Base-by-base conservation (phyloP, 2,329 filamentous ascomycete genomes). In the Dactylellina drechsleri region DNA sequence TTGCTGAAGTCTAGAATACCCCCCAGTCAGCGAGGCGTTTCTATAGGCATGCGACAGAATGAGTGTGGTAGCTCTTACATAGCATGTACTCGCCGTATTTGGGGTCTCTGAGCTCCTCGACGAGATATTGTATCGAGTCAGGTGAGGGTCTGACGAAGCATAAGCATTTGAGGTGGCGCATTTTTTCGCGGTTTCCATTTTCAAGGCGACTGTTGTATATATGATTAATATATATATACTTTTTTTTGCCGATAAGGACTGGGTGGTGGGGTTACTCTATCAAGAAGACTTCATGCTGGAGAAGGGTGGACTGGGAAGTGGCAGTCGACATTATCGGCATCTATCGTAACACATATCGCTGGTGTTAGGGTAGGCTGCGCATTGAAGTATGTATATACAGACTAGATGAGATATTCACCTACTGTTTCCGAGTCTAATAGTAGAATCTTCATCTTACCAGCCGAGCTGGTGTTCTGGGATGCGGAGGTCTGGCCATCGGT, bases 51-150 rank as follows among this genome's bases (percentile, higher is more conserved):
- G 2, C n/a, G 47, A n/a, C 15, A 12, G 52, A 10, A 10, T 16
- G 8, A 18, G 8, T n/a, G 2, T 15, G 1, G 2, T 16, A n/a
- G 31, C 10, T 7, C 82, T 71, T 82, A 87, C 86, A 97, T 67
- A 99, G 87, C 80, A 96, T 89, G 83, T 99, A 99, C 84, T 99
- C 95, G 77, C 95, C 94, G 79, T 99, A 99, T 81, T 93, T 97
- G 3, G 95, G 96, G 58, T 98, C 94, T 75, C 95, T 88, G 66
- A 99, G 86, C 84, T 99, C 95, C 80, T 99, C 95, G 78, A 99
- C 94, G 62, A 99, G 87, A 77, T 91, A 88, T 81, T 99, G 93
- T 80, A 98, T 93, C 4, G 94, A 96, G 78, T 96, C 92, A 12
- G 94, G 87, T 0, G 94, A 97, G 6, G 95, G 95, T 47, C 96